phyloP scores from a whole-genome alignment of 352 stramenopile species.

The Globisporangium splendens region DNA sequence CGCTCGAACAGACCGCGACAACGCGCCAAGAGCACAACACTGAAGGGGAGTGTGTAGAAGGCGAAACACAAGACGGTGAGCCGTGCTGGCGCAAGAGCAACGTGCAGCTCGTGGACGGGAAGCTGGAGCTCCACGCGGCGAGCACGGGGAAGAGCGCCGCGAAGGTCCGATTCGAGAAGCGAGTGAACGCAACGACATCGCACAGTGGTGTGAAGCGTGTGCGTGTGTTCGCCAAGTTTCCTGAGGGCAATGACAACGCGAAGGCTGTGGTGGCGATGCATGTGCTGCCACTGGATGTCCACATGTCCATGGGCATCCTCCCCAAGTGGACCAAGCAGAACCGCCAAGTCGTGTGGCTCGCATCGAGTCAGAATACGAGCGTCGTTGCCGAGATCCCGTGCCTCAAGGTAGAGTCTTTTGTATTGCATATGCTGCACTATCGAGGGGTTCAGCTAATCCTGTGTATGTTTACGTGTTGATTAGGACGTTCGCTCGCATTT shows the following conservation, averaged over 20 bases:
- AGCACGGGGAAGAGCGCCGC: not conserved
- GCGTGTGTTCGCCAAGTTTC: slow-evolving; percentile 8
- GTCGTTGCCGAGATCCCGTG: slow-evolving; percentile 37
- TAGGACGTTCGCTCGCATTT: slow-evolving; percentile 29
- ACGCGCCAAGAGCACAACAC: slow-evolving; percentile 14
- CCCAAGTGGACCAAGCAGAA: not conserved
- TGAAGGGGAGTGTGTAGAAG: not conserved
- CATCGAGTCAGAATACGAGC: slow-evolving; percentile 30
- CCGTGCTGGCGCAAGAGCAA: slow-evolving; percentile 18
- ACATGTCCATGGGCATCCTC: slow-evolving; percentile 22
- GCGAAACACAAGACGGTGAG: not conserved
- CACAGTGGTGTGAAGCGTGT: slow-evolving; percentile 7
- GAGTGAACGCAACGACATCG: no score
- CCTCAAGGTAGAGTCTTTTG: slow-evolving; percentile 16
- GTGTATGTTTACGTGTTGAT: not conserved
- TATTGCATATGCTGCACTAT: not conserved
- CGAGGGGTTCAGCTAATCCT: not conserved
- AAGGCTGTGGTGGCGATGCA: slow-evolving; percentile 27
- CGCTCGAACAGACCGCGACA: slow-evolving; percentile 18
- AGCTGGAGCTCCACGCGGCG: slow-evolving; percentile 5
- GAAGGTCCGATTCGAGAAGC: slow-evolving; percentile 8
- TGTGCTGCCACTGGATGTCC: slow-evolving; percentile 19
- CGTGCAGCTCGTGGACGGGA: slow-evolving; percentile 13
- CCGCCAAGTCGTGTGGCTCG: slow-evolving; percentile 22
- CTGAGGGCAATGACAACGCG: slow-evolving; percentile 5